Evolutionary conservation across 2,329 filamentous ascomycete genomes (phyloP), one percentile per base, ranked within the genome.

Genomic region (Fusarium cyanostomum): DNA sequence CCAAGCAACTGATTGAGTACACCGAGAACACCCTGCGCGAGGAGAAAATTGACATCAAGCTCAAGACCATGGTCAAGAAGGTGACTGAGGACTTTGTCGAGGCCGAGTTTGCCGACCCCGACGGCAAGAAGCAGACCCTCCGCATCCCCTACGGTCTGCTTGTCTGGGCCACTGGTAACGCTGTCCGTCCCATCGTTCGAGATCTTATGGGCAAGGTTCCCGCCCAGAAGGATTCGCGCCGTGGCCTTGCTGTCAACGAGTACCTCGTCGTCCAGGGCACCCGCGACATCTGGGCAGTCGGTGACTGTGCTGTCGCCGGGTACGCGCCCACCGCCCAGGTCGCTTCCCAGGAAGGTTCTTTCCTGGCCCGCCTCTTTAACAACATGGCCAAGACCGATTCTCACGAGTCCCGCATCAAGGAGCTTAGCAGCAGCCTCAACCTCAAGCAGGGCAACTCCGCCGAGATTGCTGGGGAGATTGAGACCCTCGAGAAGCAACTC

Each of bases 11-110:
- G 74, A 98, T 99, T 75, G 95, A 99, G 74, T 99, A 99, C 85
- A 99, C 95, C 71, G 95, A 99, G 82, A 94, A 94, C 80, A 97
- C 94, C 42, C 96, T 99, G 84, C 95, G 96, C 81, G 95, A 99
- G 83, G 95, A 99, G 81, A 94, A 93, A 75, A 99, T 99, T 75
- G 89, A 92, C 71, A 97, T 99, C 81, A 91, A 92, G 79, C 96
- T 95, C 72, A 98, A 98, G 87, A 98, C 95, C 68, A 96, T 97
- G 89, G 95, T 99, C 77, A 98, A 98, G 86, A 94, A 91, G 62
- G 95, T 99, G 59, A 96, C 92, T 28, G 90, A 95, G 72, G 96
- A 91, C 80, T 89, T 87, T 74, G 94, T 99, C 73, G 92, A 98
- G 82, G 95, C 94, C 66, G 92, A 97, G 78, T 87, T 88, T 46